phyloP scores from a whole-genome alignment of 805 yeast genomes.

The Lipomyces japonicus region DNA sequence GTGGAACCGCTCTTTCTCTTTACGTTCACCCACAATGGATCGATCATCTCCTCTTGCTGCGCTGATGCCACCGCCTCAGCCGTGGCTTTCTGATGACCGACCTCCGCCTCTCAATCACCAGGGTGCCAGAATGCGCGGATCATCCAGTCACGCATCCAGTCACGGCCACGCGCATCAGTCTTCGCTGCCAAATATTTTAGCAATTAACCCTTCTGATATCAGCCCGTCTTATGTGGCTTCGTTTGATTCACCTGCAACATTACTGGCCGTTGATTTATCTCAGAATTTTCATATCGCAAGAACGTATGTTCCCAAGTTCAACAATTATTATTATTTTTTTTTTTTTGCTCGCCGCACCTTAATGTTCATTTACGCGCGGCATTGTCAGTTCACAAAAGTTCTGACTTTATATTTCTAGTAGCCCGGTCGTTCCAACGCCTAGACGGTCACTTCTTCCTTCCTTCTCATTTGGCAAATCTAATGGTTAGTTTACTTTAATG shows the following conservation, averaged over 20 bases:
- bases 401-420: constrained; percentile 1
- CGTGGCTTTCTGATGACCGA: constrained; percentile 6
- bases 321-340: background rate
- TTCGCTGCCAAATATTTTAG: constrained; percentile 16
- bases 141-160: background rate
- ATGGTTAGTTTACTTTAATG: too few species aligned
- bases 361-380: background rate
- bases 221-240: constrained; percentile 1
- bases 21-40: constrained; percentile 11
- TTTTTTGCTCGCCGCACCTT: background rate
- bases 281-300: constrained; percentile 39
- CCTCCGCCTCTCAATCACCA: background rate
- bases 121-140: background rate
- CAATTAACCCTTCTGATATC: background rate
- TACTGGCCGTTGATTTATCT: constrained; percentile 39
- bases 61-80: constrained; percentile 23
- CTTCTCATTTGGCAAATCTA: constrained; percentile 27
- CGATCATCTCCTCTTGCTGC: constrained; percentile 28
- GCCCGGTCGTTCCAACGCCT: constrained; percentile 37
- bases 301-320: constrained; percentile 15
- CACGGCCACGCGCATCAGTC: constrained; percentile 15
- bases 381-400: background rate
- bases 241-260: constrained; percentile 34
- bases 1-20: background rate
- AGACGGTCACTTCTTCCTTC: constrained; percentile 35